Conservation (phyloP, 805 yeast species). For the Metschnikowia reukaufii region DNA sequence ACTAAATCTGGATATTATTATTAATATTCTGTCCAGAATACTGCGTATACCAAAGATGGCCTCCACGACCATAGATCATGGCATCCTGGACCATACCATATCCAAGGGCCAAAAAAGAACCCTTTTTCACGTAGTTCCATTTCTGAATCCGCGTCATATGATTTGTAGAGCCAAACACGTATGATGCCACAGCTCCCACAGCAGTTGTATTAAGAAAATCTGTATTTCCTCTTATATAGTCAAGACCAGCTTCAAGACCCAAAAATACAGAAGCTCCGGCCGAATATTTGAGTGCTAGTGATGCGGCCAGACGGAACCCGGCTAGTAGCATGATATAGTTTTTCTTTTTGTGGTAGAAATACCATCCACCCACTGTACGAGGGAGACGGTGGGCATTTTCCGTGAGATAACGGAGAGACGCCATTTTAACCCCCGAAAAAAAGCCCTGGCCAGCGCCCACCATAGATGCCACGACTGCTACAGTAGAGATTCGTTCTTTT, state of each 20-base stretch:
- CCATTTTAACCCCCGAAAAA: conserved; percentile 53
- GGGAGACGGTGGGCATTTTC: conserved; percentile 85
- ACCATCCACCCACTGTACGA: conserved; percentile 78
- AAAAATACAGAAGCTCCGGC: conserved; percentile 50
- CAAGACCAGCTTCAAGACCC: conserved; percentile 62
- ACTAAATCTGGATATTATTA: neutral
- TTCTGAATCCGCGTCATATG: conserved; percentile 46
- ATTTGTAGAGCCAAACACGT: conserved; percentile 47
- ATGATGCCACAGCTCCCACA: conserved; percentile 55
- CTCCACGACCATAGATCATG: conserved; percentile 57
- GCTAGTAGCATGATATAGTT: conserved; percentile 66
- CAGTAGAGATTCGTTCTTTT: conserved; percentile 41
- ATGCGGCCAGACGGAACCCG: conserved; percentile 52
- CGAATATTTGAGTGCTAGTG: conserved; percentile 37
- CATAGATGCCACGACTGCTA: conserved; percentile 39
- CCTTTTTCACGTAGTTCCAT: conserved; percentile 45
- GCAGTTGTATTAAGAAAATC: conserved; percentile 65
- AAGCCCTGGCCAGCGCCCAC: conserved; percentile 56
- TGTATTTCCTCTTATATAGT: conserved; percentile 45
- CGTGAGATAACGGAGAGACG: conserved; percentile 64
- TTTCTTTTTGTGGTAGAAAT: conserved; percentile 80
- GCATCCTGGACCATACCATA: conserved; percentile 70
- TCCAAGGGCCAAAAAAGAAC: conserved; percentile 56
- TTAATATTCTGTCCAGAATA: neutral
- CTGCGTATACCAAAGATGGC: conserved; percentile 58